phyloP scores from a whole-genome alignment of 495 filamentous ascomycete genomes.

The Aspergillus egyptiacus region DNA sequence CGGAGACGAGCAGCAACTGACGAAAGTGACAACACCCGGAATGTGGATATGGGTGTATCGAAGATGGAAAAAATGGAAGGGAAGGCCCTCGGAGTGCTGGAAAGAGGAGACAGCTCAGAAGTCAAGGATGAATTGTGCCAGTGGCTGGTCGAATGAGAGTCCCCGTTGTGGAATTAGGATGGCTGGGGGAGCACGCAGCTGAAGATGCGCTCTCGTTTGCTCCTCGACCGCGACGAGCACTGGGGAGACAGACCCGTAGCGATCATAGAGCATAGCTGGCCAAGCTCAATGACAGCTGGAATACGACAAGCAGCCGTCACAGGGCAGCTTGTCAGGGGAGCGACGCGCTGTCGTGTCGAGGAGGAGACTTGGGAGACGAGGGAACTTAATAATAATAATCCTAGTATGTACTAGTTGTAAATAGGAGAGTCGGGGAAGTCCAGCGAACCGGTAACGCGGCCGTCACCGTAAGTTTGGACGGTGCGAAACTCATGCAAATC shows the following conservation, averaged over 20 bases:
- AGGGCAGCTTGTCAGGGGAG: conserved; percentile 1
- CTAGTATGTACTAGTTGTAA: too few relatives aligned
- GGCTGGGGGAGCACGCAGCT: conserved; percentile 20
- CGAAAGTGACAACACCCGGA: conserved; percentile 17
- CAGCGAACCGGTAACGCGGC: not conserved
- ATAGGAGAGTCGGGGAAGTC: conserved; percentile 2
- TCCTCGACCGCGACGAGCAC: conserved; percentile 24
- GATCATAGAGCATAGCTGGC: conserved; percentile 19
- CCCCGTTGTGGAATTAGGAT: conserved; percentile 20
- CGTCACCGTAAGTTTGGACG: conserved; percentile 7
- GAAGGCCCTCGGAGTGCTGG: conserved; percentile 2
- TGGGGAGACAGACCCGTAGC: conserved; percentile 12
- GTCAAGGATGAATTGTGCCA: conserved; percentile 10
- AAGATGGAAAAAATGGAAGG: conserved; percentile 7
- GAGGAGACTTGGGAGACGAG: not conserved
- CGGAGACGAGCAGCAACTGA: conserved; percentile 7
- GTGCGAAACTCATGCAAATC: not conserved
- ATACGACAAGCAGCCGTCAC: not conserved
- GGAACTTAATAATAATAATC: too few relatives aligned
- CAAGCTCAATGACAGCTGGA: conserved; percentile 16
- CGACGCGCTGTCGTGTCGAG: conserved; percentile 2
- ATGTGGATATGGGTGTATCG: conserved; percentile 24
- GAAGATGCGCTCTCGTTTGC: conserved; percentile 11
- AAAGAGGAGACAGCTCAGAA: conserved; percentile 14
- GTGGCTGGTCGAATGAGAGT: conserved; percentile 28